Conservation (phyloP, 2,329 filamentous ascomycete species). For the Xylaria sp. region DNA sequence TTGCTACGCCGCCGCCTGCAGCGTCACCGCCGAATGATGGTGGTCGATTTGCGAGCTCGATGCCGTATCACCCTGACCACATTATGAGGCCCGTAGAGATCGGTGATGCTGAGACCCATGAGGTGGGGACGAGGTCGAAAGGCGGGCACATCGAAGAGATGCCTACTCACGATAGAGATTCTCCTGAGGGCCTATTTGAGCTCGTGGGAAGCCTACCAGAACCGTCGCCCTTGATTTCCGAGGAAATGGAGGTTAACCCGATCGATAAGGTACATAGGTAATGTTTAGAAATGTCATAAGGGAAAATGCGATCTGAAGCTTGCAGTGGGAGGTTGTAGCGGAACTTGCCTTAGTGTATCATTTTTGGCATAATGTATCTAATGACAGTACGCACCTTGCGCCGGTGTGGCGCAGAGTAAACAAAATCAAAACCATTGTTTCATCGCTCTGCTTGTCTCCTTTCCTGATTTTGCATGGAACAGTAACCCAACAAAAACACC, state of each 20-base stretch:
- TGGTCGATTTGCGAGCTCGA: slow-evolving; percentile 37
- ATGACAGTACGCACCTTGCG: slow-evolving; percentile 7
- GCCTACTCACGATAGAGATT: neutral
- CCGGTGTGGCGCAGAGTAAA: neutral
- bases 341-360: slow-evolving; percentile 27
- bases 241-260: neutral
- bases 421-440: neutral
- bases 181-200: slow-evolving; percentile 46
- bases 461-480: neutral
- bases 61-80: slow-evolving; percentile 25
- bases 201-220: slow-evolving; percentile 34
- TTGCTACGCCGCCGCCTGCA: slow-evolving; percentile 18
- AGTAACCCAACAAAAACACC: slow-evolving; percentile 4
- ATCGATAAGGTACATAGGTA: slow-evolving; percentile 19
- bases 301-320: slow-evolving; percentile 6
- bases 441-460: neutral
- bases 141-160: neutral
- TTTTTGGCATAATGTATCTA: slow-evolving; percentile 22
- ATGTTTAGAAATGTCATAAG: neutral
- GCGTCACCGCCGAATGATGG: slow-evolving; percentile 33
- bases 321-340: slow-evolving; percentile 8
- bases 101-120: slow-evolving; percentile 3
- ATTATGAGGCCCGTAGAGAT: slow-evolving; percentile 27
- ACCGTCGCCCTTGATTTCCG: slow-evolving; percentile 8
- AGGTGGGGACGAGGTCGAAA: neutral